Percentiles rank a stretch among this genome's conserved stretches.
These are phyloP conservation scores for Plasmodium ovale DNA, from an alignment of 169 alveolate genomes.

Conservation along the genomic window DNA sequence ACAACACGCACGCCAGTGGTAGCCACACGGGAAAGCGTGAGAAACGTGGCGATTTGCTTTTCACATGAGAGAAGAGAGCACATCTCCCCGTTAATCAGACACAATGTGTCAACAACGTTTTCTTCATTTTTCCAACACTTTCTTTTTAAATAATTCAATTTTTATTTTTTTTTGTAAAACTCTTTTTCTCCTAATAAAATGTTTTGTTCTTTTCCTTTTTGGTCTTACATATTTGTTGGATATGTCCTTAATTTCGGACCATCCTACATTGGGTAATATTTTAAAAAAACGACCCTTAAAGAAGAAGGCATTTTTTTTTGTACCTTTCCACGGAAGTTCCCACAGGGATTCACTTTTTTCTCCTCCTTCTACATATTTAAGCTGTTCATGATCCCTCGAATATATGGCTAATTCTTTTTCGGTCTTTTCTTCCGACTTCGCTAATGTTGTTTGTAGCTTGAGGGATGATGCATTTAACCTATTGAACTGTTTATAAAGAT, in stretches of 20 bases:
- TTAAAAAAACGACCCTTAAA: constrained; percentile 72
- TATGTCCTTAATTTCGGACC: constrained; percentile 71
- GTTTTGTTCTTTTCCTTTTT: constrained; percentile 71
- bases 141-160: constrained; percentile 68
- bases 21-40: no score
- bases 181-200: constrained; percentile 62
- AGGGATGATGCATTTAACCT: constrained; percentile 54
- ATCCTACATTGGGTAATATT: constrained; percentile 55
- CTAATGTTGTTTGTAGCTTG: constrained; percentile 47
- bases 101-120: neutral
- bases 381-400: constrained; percentile 7
- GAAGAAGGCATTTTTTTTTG: constrained; percentile 51
- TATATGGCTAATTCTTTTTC: constrained; percentile 23
- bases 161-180: constrained; percentile 74
- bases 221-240: constrained; percentile 66
- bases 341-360: constrained; percentile 39
- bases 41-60: no score
- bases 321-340: constrained; percentile 72
- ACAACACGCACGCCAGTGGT: no score
- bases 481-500: constrained; percentile 50
- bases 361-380: constrained; percentile 51
- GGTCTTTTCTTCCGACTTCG: constrained; percentile 24
- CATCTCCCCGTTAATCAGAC: no score
- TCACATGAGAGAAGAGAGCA: neutral
- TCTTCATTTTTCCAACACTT: constrained; percentile 48